These are phyloP conservation scores for Tetramitus jugosus DNA, from an alignment of 208 protist genomes.

Conservation along the genomic window DNA sequence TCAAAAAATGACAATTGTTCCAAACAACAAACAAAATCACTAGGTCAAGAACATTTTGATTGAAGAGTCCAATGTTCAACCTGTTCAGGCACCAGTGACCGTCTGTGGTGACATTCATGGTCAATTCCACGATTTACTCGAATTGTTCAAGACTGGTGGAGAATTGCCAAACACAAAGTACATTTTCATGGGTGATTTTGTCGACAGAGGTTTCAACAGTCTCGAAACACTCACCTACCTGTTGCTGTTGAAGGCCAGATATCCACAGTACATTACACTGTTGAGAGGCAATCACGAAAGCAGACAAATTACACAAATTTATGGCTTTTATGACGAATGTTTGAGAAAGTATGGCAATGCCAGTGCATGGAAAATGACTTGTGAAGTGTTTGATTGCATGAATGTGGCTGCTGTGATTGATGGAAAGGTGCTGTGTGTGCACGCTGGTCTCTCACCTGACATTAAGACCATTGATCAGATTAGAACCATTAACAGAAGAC, in stretches of 20 bases:
- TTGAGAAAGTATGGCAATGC: conserved; percentile 64
- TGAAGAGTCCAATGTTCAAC: conserved; percentile 85
- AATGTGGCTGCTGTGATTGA: conserved; percentile 93
- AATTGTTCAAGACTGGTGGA: conserved; percentile 86
- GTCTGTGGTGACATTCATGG: conserved; percentile 97
- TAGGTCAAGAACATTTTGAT: conserved; percentile 58
- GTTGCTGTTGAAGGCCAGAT: conserved; percentile 77
- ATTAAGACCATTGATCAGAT: conserved; percentile 76
- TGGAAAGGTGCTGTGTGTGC: conserved; percentile 85
- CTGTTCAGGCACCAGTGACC: conserved; percentile 82
- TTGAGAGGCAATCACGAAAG: conserved; percentile 83
- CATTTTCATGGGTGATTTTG: conserved; percentile 86
- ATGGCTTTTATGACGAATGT: conserved; percentile 83
- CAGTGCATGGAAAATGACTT: conserved; percentile 94
- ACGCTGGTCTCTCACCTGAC: conserved; percentile 91
- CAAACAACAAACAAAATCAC: too few species aligned
- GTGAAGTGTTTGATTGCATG: conserved; percentile 98
- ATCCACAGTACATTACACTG: conserved; percentile 64
- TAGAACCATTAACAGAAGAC: conserved; percentile 56
- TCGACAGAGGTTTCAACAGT: conserved; percentile 85
- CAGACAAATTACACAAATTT: conserved; percentile 63
- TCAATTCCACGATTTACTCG: conserved; percentile 93
- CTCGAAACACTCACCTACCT: conserved; percentile 83
- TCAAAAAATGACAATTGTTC: too few species aligned
- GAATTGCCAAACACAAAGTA: conserved; percentile 62